Percentiles rank a stretch among this genome's conserved stretches.
These are phyloP conservation scores for Fraxinus excelsior DNA, from an alignment of 257 asterid genomes.

Conservation along the genomic window DNA sequence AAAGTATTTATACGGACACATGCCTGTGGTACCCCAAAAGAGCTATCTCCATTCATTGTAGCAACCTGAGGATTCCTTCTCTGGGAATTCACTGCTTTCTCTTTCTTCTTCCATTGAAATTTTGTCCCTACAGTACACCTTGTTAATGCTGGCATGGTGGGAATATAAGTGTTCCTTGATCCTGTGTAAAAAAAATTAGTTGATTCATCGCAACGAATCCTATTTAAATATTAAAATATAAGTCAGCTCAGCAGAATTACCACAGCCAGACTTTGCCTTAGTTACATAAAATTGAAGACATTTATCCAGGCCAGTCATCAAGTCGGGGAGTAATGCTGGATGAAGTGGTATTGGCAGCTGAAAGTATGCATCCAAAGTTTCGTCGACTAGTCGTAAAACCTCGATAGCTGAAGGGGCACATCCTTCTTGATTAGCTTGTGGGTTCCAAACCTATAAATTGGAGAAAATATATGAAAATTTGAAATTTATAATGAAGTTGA, in stretches of 20 bases:
- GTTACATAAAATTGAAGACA: conserved; percentile 82
- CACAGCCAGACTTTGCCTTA: conserved; percentile 89
- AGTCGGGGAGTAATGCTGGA: conserved; percentile 87
- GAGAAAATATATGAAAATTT: conserved; percentile 5
- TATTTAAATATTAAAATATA: background rate
- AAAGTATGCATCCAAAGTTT: conserved; percentile 89
- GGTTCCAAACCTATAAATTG: conserved; percentile 74
- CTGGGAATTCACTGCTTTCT: conserved; percentile 54
- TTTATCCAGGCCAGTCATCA: conserved; percentile 79
- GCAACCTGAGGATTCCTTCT: conserved; percentile 78
- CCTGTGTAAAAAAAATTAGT: conserved; percentile 44
- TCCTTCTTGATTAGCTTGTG: conserved; percentile 78
- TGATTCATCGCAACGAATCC: conserved; percentile 10
- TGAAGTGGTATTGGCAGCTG: conserved; percentile 95
- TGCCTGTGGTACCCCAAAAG: conserved; percentile 68
- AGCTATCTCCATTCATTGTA: conserved; percentile 61
- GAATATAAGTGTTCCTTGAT: conserved; percentile 69
- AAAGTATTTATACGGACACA: conserved; percentile 87
- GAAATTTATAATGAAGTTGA: background rate
- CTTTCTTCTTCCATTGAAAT: conserved; percentile 84
- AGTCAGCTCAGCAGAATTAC: conserved; percentile 43
- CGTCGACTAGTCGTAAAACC: conserved; percentile 79
- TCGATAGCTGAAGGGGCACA: conserved; percentile 90
- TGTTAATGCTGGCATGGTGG: conserved; percentile 90
- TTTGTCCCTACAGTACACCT: conserved; percentile 69